Conservation (phyloP, 2,329 filamentous ascomycete genomes). For the Aschersonia sp. region DNA sequence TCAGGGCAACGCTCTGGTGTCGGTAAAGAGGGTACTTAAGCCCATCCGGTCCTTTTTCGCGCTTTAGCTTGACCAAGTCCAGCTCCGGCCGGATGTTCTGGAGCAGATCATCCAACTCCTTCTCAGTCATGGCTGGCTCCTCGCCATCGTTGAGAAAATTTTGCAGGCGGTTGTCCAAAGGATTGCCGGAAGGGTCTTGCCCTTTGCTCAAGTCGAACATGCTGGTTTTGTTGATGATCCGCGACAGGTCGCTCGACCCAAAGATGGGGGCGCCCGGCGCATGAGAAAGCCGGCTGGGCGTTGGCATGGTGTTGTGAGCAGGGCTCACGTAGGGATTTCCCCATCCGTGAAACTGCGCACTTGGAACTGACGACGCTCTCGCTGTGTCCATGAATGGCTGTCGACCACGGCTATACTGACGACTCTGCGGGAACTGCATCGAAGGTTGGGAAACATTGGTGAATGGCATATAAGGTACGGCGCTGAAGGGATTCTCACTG, state of each 20-base stretch:
- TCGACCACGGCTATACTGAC: no score
- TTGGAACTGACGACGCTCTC: no score
- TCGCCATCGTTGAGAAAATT: slow-evolving; percentile 19
- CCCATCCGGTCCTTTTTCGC: slow-evolving; percentile 53
- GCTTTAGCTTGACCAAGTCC: slow-evolving; percentile 44
- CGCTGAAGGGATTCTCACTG: no score
- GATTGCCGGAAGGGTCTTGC: slow-evolving; percentile 20
- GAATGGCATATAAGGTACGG: no score
- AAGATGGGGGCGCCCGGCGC: slow-evolving; percentile 1
- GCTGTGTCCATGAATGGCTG: no score
- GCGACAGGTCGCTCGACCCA: slow-evolving; percentile 10
- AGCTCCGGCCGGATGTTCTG: slow-evolving; percentile 61
- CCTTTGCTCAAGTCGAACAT: slow-evolving; percentile 20
- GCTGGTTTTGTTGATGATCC: slow-evolving; percentile 23
- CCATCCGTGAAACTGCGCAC: no score
- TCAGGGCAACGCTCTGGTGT: slow-evolving; percentile 70
- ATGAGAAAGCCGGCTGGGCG: neutral
- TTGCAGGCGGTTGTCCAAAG: slow-evolving; percentile 18
- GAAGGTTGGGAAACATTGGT: no score
- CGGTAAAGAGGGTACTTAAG: slow-evolving; percentile 59
- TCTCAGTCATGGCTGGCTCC: slow-evolving; percentile 26
- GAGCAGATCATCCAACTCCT: slow-evolving; percentile 56
- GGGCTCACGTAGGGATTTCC: neutral
- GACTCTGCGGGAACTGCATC: no score
- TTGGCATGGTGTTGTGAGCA: neutral